phyloP scores from a whole-genome alignment of 1,284 basidiomycete species.

The Microbotryum silenes-acaulis region DNA sequence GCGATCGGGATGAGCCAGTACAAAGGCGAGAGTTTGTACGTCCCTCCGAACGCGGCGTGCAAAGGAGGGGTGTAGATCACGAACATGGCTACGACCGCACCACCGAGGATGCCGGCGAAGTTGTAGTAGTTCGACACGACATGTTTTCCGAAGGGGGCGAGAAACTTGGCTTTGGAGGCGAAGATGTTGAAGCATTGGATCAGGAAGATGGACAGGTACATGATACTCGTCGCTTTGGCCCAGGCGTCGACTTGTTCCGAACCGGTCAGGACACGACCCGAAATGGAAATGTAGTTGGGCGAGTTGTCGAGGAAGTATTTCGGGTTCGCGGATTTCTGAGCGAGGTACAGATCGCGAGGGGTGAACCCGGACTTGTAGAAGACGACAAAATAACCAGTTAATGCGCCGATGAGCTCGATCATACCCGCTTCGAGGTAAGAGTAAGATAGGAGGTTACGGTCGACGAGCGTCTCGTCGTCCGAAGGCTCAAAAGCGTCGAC shows the following conservation, averaged over 20 bases:
- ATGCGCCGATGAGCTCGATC: conserved; percentile 51
- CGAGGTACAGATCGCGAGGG: conserved; percentile 50
- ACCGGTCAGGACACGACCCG: conserved; percentile 48
- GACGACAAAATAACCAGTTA: conserved; percentile 58
- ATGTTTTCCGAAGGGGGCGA: conserved; percentile 55
- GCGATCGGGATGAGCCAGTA: conserved; percentile 60
- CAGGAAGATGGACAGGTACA: conserved; percentile 60
- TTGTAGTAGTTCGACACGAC: conserved; percentile 56
- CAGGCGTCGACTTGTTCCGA: conserved; percentile 53
- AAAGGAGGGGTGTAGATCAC: conserved; percentile 54
- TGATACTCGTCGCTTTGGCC: conserved; percentile 55
- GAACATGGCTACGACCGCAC: conserved; percentile 57
- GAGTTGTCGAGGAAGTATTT: conserved; percentile 50
- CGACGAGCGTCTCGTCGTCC: conserved; percentile 56
- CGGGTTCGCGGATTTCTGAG: conserved; percentile 46
- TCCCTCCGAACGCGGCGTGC: conserved; percentile 59
- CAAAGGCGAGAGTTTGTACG: conserved; percentile 52
- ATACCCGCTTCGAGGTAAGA: conserved; percentile 59
- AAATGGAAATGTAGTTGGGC: conserved; percentile 52
- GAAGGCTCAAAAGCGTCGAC: conserved; percentile 50
- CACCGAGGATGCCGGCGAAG: conserved; percentile 56
- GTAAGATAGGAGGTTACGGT: conserved; percentile 57
- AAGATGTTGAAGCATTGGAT: conserved; percentile 64
- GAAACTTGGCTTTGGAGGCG: conserved; percentile 58
- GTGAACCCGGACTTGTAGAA: conserved; percentile 58